Evolutionary conservation across 1,139 yeast genomes (phyloP).

Genomic region (Suhomyces kunorum): DNA sequence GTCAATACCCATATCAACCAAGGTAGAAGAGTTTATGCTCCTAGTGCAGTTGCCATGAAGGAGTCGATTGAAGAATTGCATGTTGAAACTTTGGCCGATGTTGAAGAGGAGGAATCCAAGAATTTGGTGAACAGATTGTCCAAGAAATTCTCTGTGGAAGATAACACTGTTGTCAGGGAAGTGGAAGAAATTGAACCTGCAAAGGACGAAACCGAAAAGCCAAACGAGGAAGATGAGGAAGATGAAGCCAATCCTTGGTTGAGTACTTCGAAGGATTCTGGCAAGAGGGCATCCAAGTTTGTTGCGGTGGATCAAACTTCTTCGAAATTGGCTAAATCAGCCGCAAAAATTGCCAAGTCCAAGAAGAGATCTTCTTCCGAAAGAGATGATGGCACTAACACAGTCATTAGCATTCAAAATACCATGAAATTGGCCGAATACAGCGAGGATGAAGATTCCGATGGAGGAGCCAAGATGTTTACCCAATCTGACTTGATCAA

Average conservation of each 20-base stretch:
- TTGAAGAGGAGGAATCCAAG: constrained; percentile 55
- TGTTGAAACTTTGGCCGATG: constrained; percentile 47
- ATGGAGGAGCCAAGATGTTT: constrained; percentile 48
- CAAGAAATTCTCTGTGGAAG: constrained; percentile 25
- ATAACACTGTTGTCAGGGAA: constrained; percentile 7
- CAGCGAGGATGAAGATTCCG: constrained; percentile 37
- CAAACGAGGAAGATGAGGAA: constrained; percentile 6
- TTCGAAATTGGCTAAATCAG: constrained; percentile 54
- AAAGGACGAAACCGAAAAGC: constrained; percentile 10
- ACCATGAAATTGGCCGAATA: constrained; percentile 41
- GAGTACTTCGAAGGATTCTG: constrained; percentile 35
- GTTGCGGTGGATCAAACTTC: constrained; percentile 59
- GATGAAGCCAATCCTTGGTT: constrained; percentile 74
- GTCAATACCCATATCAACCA: constrained; percentile 59
- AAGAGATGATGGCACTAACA: constrained; percentile 33
- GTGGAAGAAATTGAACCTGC: constrained; percentile 9
- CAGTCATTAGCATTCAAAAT: constrained; percentile 50
- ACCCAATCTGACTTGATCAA: constrained; percentile 79
- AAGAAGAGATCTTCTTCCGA: constrained; percentile 40
- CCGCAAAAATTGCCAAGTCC: constrained; percentile 52
- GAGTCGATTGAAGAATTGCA: constrained; percentile 46
- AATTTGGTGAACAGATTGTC: constrained; percentile 44
- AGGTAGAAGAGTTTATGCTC: constrained; percentile 84
- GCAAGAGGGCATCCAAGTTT: constrained; percentile 54
- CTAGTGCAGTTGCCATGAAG: constrained; percentile 54